Evolutionary conservation across 805 yeast species (phyloP), one percentile per base, ranked within the genome.

Genomic region (Lipomyces spencermartinsiae): DNA sequence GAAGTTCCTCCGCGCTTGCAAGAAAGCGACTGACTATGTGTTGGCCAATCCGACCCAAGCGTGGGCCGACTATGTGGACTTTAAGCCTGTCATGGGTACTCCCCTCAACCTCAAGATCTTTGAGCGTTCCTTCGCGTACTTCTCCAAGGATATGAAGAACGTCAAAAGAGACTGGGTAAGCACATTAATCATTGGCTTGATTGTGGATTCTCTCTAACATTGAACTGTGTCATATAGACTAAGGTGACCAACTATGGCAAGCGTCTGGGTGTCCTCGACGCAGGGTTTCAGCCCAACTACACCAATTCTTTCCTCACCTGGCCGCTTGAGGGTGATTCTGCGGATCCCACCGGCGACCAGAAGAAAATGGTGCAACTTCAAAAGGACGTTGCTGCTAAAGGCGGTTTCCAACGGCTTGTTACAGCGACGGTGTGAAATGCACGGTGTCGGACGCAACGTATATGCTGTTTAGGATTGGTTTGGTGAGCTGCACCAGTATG

Each of bases 211-310:
- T 31, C 19, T n/a, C 56, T 53, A 53, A 53, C 56, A 0, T 16
- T 53, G 56, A 53, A 53, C 4, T 25, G 9, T 53, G 10, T n/a
- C n/a, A n/a, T n/a, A n/a, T 25, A 57, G 59, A 80, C 76, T 62
- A 85, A 85, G 78, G 88, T 85, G 67, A 85, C 85, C 59, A 82
- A 81, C 61, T 85, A 85, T 73, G 87, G 87, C 67, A 84, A 85
- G 76, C 80, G 88, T 75, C 79, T 85, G 74, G 82, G 82, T 37
- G 83, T 85, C 67, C 78, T 85, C 72, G 87, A 86, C 59, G 74
- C 71, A n/a, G 86, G 82, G 71, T 85, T 83, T 74, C 73, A 76
- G 59, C 77, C 87, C 59, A 85, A 85, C 78, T 85, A 84, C 76
- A 76, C 86, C 66, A 85, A 85, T 74, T 84, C 83, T 68, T 84